A percentile compares a stretch with the other conserved stretches of the same genome.
Evolutionary conservation across 495 filamentous ascomycete species (phyloP).

Genomic region (Amorphotheca resinae): DNA sequence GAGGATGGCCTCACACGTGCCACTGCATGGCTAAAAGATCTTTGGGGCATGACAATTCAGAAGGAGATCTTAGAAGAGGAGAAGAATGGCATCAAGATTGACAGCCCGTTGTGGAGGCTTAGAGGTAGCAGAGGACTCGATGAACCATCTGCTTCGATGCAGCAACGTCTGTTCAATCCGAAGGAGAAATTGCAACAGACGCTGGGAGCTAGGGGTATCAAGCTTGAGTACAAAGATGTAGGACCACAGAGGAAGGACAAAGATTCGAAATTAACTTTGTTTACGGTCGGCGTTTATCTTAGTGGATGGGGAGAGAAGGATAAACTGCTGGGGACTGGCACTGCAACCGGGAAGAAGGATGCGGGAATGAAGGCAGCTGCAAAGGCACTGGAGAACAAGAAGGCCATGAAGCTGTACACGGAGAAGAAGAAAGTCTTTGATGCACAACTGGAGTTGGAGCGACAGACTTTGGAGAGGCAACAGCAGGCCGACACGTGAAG

Average conservation of each 20-base stretch:
- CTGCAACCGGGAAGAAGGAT: constrained; percentile 56
- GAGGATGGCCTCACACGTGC: constrained; percentile 43
- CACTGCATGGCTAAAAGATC: constrained; percentile 51
- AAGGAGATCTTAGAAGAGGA: constrained; percentile 29
- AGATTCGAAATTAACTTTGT: constrained; percentile 46
- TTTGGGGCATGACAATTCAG: constrained; percentile 46
- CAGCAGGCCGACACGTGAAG: background rate
- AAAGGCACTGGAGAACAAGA: constrained; percentile 47
- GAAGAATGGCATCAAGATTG: constrained; percentile 17
- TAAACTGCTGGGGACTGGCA: constrained; percentile 52
- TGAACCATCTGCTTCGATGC: constrained; percentile 21
- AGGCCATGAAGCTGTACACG: constrained; percentile 41
- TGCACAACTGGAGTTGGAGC: constrained; percentile 21
- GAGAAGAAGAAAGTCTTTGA: constrained; percentile 31
- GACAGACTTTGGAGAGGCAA: constrained; percentile 6
- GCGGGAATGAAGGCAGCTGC: constrained; percentile 61
- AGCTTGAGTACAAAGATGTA: constrained; percentile 53
- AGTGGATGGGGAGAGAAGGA: constrained; percentile 60
- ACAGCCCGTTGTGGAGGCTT: constrained; percentile 16
- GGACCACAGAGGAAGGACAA: constrained; percentile 37
- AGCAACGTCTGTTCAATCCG: constrained; percentile 24
- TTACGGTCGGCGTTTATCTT: constrained; percentile 55
- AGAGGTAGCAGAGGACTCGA: constrained; percentile 3
- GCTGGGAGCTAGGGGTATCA: constrained; percentile 39
- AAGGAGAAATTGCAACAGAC: constrained; percentile 48